Base-by-base conservation (phyloP, 2,329 filamentous ascomycete species). In the Mycocentrospora acerina region DNA sequence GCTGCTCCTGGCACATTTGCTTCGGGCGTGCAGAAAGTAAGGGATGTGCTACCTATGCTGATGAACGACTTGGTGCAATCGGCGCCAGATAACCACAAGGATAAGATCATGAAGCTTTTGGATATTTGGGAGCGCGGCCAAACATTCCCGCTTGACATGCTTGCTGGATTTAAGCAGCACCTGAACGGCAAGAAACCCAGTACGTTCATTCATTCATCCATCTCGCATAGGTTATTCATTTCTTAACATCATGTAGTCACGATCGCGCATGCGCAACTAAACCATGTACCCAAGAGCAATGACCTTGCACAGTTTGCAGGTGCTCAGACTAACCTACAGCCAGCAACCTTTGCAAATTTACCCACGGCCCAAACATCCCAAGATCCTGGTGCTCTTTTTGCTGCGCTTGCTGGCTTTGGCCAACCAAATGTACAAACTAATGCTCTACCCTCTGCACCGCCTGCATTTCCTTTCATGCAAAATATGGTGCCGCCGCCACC, bases 81-180 rank as follows among this genome's bases (percentile, higher is more conserved):
- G 62, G 87, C 89, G 57, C 93, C 93, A 40, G 82, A 86, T 68
- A 88, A 94, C 74, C 93, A 98, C 81, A 97, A 95, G 42, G 89
- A 95, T 67, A 97, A 96, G 75, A 91, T 97, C 70, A 84, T 79
- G 66, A 97, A 97, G 69, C 80, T 98, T 57, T 76, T 97, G 71
- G 90, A 95, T 66, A 98, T 98, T 55, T 98, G 93, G 93, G 90
- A 96, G 67, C 93, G 93, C 62, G 89, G 88, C 51, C 85, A 86
- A 64, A 97, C 90, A 15, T 97, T 98, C 68, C 90, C 93, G 17
- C 67, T 78, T 28, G 70, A 83, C 37, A 85, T 95, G 81, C 80
- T 98, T 57, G 67, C 72, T n/a, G 81, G 81, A 25, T 95, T 95
- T 77, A 91, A 89, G 71, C 79, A 88, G 63, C 90, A 88, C 69